phyloP scores from a whole-genome alignment of 257 asterid genomes.

The Solanum okadae region DNA sequence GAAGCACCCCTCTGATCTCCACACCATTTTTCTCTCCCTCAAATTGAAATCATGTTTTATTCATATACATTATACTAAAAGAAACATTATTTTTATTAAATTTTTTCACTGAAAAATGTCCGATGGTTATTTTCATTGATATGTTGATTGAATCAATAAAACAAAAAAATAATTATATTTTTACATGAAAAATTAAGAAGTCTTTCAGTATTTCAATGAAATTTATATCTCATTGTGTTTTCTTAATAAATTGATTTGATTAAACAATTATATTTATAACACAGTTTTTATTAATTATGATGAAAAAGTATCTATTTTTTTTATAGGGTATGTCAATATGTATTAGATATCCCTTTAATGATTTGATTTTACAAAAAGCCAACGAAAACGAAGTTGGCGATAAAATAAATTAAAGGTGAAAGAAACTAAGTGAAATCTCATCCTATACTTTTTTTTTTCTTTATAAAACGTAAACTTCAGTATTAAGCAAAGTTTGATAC shows the following conservation, averaged over 20 bases:
- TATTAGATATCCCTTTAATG: neutral
- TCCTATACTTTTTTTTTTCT: neutral
- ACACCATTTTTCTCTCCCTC: neutral
- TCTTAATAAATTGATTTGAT: neutral
- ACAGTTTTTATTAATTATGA: no score
- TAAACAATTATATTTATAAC: no score
- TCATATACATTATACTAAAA: no score
- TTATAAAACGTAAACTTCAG: neutral
- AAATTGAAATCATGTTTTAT: neutral
- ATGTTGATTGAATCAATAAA: no score
- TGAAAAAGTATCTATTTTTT: neutral
- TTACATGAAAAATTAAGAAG: no score
- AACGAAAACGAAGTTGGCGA: neutral
- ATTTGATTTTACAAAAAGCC: neutral
- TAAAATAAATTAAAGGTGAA: neutral
- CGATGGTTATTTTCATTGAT: no score
- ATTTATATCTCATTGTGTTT: neutral
- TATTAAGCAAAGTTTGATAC: neutral
- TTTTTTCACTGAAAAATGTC: neutral
- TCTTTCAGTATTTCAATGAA: no score
- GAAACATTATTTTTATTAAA: no score
- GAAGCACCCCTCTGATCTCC: neutral
- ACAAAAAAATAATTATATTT: no score
- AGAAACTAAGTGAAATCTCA: neutral
- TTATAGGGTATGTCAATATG: neutral